Percentiles rank a stretch among this genome's conserved stretches.
These are phyloP conservation scores for Eremothecium sinecaudum DNA, from an alignment of 1,139 yeast genomes.

Conservation along the genomic window DNA sequence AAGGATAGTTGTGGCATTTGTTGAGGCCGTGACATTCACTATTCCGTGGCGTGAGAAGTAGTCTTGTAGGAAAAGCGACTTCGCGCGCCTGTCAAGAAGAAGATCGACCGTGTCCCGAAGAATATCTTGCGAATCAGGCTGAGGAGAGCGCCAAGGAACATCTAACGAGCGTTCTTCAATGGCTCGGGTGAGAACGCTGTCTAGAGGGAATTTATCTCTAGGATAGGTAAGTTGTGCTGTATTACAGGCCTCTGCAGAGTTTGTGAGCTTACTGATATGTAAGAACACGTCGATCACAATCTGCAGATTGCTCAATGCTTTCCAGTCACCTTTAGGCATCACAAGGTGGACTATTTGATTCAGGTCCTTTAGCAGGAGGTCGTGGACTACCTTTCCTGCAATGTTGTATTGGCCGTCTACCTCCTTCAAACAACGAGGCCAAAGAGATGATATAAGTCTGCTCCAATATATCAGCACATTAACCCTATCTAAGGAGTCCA, in stretches of 20 bases:
- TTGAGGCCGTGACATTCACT: slow-evolving; percentile 10
- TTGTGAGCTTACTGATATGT: slow-evolving; percentile 10
- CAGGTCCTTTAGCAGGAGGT: slow-evolving; percentile 19
- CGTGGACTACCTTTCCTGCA: slow-evolving; percentile 15
- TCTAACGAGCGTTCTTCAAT: slow-evolving; percentile 2
- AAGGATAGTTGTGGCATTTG: slow-evolving; percentile 15
- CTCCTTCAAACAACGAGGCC: slow-evolving; percentile 13
- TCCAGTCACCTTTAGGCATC: slow-evolving; percentile 22
- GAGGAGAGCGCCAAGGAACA: slow-evolving; percentile 7
- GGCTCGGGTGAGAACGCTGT: background rate
- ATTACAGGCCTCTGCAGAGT: slow-evolving; percentile 1
- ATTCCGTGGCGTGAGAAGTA: slow-evolving; percentile 12
- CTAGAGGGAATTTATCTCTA: background rate
- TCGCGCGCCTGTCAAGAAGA: slow-evolving; percentile 12
- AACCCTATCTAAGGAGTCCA: slow-evolving; percentile 26
- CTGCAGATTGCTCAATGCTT: slow-evolving; percentile 19
- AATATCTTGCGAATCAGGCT: slow-evolving; percentile 5
- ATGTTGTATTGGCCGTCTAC: slow-evolving; percentile 12
- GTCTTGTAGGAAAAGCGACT: slow-evolving; percentile 10
- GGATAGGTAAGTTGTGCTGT: slow-evolving; percentile 1
- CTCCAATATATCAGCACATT: slow-evolving; percentile 24
- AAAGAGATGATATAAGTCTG: slow-evolving; percentile 15
- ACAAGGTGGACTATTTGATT: slow-evolving; percentile 15
- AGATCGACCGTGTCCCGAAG: slow-evolving; percentile 8
- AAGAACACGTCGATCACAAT: slow-evolving; percentile 16